Evolutionary conservation across 345 rosid genomes (phyloP).

Genomic region (Adansonia digitata): DNA sequence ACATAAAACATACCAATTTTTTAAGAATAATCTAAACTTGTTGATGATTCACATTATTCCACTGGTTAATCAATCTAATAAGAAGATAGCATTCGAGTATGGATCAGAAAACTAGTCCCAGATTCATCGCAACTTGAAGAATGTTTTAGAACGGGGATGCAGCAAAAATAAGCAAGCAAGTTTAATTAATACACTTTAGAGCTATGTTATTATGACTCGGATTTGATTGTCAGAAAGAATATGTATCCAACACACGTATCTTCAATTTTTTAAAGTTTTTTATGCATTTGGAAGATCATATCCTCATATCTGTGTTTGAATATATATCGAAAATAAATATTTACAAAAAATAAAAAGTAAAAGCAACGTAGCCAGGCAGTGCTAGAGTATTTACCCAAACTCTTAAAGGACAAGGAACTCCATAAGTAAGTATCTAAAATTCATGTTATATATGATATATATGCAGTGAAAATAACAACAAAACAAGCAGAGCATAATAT

Average conservation of each 20-base stretch:
- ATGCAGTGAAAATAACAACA: not conserved
- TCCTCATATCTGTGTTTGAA: no score
- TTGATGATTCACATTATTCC: not conserved
- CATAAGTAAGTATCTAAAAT: not conserved
- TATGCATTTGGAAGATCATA: no score
- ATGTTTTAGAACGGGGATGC: not conserved
- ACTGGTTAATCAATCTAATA: not conserved
- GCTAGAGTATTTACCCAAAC: not conserved
- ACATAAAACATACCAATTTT: constrained; percentile 7
- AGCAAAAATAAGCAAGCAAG: not conserved
- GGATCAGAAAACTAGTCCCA: not conserved
- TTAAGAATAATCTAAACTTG: not conserved
- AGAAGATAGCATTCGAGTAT: not conserved
- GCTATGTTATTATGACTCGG: no score
- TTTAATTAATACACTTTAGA: not conserved
- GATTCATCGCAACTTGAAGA: not conserved
- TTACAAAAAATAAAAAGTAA: no score
- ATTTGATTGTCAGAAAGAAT: no score
- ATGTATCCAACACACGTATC: no score
- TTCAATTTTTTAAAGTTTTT: no score
- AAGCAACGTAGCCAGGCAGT: no score
- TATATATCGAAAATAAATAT: no score
- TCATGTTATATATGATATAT: not conserved
- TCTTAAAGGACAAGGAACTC: not conserved
- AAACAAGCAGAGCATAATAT: not conserved